Evolutionary conservation across 2,329 filamentous ascomycete genomes (phyloP), one percentile per base, ranked within the genome.

Genomic region (Ophiostoma montium): DNA sequence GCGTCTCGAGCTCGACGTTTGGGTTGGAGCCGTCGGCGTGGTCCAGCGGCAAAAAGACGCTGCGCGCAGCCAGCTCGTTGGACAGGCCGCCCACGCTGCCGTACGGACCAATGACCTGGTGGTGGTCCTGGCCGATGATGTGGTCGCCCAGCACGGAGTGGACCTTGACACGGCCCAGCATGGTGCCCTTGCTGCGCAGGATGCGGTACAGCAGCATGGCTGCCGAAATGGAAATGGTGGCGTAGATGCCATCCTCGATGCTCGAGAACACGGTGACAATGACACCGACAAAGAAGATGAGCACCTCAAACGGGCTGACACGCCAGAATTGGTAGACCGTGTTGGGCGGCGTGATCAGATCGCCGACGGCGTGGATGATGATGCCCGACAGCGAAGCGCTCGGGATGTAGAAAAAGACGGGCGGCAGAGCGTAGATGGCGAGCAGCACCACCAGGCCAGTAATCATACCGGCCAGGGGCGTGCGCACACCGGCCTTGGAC

Each of bases 241-340:
- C 77, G 67, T 98, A 98, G 55, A 98, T 86, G 18, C 90, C 92
- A 59, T 87, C 81, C 62, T 98, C 92, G 53, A 98, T 96, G 31
- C 75, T 80, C 3, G 79, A 74, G 67, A 98, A 95, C 41, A 98
- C 66, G 0, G 88, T 94, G 46, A 95, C 84, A 31, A 95, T 66
- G 1, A 98, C 89, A 64, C 92, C 92, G 12, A 86, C 76, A 58
- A 96, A 90, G 72, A 95, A 98, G 61, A 96, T 88, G 45, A 92
- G 58, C 0, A 94, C 85, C 62, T 98, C 92, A 2, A 95, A 62
- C 0, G 92, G 92, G 0, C 87, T 92, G 6, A 95, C 86, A 38
- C 81, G 78, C 90, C 90, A 98, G 68, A 96, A 98, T 59, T 92
- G 84, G 64, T 95, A 95, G 12, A 96, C 75, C 0, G 84, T 89